These are phyloP conservation scores for Wickerhamomyces subpelliculosus DNA, from an alignment of 805 yeast species.

Conservation along the genomic window DNA sequence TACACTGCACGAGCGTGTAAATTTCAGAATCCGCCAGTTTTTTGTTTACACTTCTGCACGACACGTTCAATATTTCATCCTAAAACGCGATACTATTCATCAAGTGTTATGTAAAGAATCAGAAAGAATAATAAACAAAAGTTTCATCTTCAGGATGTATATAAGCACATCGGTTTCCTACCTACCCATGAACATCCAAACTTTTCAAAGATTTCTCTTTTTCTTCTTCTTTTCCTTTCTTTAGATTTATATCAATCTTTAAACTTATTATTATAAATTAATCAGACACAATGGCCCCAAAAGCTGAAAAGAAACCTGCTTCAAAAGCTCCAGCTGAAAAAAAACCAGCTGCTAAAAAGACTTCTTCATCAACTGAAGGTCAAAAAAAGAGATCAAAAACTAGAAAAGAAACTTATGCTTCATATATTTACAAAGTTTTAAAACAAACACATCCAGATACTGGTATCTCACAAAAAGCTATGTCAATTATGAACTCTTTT, in stretches of 20 bases:
- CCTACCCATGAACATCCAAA: too few relatives aligned
- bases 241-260: not conserved
- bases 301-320: constrained; percentile 64
- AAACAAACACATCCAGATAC: constrained; percentile 99
- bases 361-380: constrained; percentile 72
- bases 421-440: constrained; percentile 96
- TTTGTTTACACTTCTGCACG: too few relatives aligned
- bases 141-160: too few relatives aligned
- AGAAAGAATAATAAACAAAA: too few relatives aligned
- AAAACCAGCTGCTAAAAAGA: constrained; percentile 84
- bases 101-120: too few relatives aligned
- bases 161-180: too few relatives aligned
- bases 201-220: too few relatives aligned
- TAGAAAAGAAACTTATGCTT: constrained; percentile 97
- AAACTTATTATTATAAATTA: constrained; percentile 2
- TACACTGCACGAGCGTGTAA: too few relatives aligned
- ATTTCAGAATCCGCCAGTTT: too few relatives aligned
- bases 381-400: constrained; percentile 91
- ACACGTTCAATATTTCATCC: too few relatives aligned
- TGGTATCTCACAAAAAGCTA: constrained; percentile 97
- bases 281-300: constrained; percentile 53
- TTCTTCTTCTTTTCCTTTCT: not conserved
- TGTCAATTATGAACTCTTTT: constrained; percentile 98
- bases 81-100: too few relatives aligned
- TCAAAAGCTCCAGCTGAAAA: constrained; percentile 97